phyloP scores from a whole-genome alignment of 305 asterid genomes.

The Fraxinus greggii region DNA sequence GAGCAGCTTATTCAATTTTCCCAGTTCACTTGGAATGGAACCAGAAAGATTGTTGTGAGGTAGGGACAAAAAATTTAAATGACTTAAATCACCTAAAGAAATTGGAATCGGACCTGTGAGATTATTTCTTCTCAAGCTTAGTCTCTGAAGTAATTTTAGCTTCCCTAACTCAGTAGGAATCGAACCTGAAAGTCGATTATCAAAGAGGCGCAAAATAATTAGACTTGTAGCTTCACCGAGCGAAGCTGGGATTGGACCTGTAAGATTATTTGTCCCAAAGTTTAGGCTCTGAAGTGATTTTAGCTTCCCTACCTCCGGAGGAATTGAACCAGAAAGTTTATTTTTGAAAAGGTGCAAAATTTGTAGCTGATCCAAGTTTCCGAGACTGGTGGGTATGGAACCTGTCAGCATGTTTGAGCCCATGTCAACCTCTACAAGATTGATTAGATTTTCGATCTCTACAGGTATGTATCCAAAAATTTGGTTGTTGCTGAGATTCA shows the following conservation, averaged over 20 bases:
- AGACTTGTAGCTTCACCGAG: background rate
- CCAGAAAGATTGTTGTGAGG: conserved; percentile 26
- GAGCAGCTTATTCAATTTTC: conserved; percentile 3
- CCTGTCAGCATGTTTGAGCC: background rate
- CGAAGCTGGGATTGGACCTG: background rate
- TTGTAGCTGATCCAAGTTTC: background rate
- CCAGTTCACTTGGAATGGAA: conserved; percentile 28
- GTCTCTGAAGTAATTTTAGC: conserved; percentile 11
- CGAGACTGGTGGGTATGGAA: background rate
- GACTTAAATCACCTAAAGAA: conserved; percentile 20
- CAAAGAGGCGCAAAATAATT: background rate
- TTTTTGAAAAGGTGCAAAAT: conserved; percentile 6
- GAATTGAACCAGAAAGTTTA: conserved; percentile 25
- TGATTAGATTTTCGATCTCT: background rate
- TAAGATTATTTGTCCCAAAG: conserved; percentile 12
- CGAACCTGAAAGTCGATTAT: conserved; percentile 21
- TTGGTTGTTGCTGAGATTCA: conserved; percentile 1
- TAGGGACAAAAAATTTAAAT: conserved; percentile 3
- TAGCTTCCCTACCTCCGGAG: conserved; percentile 26
- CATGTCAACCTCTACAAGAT: background rate
- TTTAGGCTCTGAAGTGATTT: conserved; percentile 3
- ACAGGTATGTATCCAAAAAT: conserved; percentile 5
- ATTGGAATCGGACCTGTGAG: conserved; percentile 25
- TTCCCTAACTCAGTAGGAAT: conserved; percentile 33
- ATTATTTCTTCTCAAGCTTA: conserved; percentile 2